Evolutionary conservation across 106 monocot genomes (phyloP).

Genomic region (Hemerocallis citrina): DNA sequence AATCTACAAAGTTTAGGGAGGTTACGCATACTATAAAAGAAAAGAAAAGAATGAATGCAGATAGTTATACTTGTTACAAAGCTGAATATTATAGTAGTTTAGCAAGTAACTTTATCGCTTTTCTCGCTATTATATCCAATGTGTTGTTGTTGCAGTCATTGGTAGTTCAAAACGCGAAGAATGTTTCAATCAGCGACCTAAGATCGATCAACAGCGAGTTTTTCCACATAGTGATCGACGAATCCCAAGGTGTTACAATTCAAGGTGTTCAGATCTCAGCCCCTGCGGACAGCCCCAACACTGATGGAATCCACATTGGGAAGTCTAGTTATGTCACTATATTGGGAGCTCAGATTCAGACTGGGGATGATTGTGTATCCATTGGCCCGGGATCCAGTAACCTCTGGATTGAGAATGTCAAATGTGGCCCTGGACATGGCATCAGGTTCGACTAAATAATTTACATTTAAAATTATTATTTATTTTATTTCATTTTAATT

Average conservation of each 20-base stretch:
- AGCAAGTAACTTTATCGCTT: too few species aligned
- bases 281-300: slow-evolving; percentile 10
- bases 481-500: too few species aligned
- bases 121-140: too few species aligned
- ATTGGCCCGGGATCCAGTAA: slow-evolving; percentile 3
- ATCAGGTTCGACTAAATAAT: too few species aligned
- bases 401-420: background rate
- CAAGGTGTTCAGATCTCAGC: background rate
- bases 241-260: background rate
- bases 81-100: too few species aligned
- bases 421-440: slow-evolving; percentile 6
- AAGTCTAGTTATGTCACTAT: background rate
- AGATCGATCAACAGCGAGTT: slow-evolving; percentile 1
- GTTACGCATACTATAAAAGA: too few species aligned
- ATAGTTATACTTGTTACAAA: too few species aligned
- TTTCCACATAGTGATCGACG: slow-evolving; percentile 8
- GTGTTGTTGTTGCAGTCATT: slow-evolving; percentile 9
- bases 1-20: too few species aligned
- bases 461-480: too few species aligned
- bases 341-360: background rate
- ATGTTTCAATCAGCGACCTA: slow-evolving; percentile 7
- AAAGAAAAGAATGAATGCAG: too few species aligned
- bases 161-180: background rate
- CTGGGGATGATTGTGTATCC: slow-evolving; percentile 13
- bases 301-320: slow-evolving; percentile 13